Percentiles rank a stretch among this genome's conserved stretches.
Evolutionary conservation across 139 green algal species (phyloP).

Genomic region (Monoraphidium neglectum): DNA sequence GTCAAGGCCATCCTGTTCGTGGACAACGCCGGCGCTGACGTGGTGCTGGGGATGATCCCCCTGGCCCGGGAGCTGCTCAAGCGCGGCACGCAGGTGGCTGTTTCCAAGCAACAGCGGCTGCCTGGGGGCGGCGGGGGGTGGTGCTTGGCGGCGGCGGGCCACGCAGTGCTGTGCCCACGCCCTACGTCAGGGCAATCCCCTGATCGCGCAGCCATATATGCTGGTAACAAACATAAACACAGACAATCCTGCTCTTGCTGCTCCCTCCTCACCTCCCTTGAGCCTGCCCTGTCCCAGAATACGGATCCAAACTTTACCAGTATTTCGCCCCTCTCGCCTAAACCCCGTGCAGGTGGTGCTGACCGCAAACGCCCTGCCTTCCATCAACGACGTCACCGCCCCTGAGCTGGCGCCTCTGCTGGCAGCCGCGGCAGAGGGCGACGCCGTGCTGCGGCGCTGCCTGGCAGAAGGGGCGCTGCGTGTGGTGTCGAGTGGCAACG

Average conservation of each 20-base stretch:
- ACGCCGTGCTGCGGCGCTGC: constrained; percentile 21
- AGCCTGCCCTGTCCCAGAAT: neutral
- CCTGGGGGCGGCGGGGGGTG: neutral
- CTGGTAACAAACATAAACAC: neutral
- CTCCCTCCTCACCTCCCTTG: neutral
- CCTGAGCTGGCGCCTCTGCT: constrained; percentile 76
- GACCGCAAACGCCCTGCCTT: constrained; percentile 77
- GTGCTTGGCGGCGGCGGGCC: neutral
- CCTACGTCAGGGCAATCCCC: neutral
- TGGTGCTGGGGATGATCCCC: constrained; percentile 88
- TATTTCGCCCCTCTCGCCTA: too few species aligned
- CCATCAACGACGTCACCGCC: constrained; percentile 95
- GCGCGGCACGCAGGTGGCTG: constrained; percentile 51
- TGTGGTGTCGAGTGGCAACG: constrained; percentile 75
- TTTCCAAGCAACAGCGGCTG: too few species aligned
- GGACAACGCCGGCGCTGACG: constrained; percentile 90
- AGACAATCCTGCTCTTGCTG: neutral
- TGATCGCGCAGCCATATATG: neutral
- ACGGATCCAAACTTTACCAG: neutral
- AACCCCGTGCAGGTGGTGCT: constrained; percentile 63
- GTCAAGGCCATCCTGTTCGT: constrained; percentile 84
- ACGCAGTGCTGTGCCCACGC: neutral
- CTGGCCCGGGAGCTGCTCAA: constrained; percentile 83
- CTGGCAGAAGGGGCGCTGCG: constrained; percentile 40
- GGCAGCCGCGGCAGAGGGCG: constrained; percentile 22